Conservation (phyloP, 495 filamentous ascomycete genomes). For the Lentithecium fluviatile region DNA sequence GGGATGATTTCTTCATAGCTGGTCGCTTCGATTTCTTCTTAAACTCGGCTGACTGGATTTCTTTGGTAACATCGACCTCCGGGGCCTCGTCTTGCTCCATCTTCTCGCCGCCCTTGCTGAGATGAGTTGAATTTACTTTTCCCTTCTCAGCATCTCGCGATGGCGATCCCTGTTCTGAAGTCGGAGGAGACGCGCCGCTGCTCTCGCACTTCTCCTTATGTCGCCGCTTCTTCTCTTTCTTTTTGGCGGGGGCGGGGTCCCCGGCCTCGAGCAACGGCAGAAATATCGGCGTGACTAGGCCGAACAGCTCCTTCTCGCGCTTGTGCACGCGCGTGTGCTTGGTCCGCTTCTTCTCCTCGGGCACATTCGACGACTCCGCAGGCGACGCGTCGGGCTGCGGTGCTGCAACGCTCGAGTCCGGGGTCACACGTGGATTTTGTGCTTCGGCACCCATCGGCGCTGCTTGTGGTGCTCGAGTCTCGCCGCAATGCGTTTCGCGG, state of each 20-base stretch:
- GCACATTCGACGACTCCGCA: constrained; percentile 1
- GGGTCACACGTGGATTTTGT: background rate
- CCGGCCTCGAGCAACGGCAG: constrained; percentile 29
- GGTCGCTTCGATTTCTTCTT: constrained; percentile 25
- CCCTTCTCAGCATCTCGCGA: constrained; percentile 20
- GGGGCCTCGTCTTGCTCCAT: constrained; percentile 3
- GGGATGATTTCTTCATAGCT: constrained; percentile 26
- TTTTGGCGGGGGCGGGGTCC: constrained; percentile 7
- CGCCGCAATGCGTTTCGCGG: constrained; percentile 22
- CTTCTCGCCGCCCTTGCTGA: constrained; percentile 10
- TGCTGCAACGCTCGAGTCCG: background rate
- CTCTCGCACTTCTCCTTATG: constrained; percentile 1
- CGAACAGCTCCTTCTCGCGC: constrained; percentile 33
- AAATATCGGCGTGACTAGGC: constrained; percentile 31
- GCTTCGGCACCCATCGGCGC: background rate
- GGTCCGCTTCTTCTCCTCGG: constrained; percentile 18
- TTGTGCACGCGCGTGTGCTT: constrained; percentile 34
- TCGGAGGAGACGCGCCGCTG: background rate
- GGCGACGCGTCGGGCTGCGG: background rate
- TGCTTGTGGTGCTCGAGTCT: background rate
- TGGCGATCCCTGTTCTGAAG: constrained; percentile 9
- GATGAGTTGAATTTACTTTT: constrained; percentile 5
- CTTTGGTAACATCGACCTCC: background rate
- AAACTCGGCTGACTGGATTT: background rate
- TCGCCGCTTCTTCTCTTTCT: constrained; percentile 18